Evolutionary conservation across 148 eudicot species (phyloP).

Genomic region (Gaultheria prostrata): DNA sequence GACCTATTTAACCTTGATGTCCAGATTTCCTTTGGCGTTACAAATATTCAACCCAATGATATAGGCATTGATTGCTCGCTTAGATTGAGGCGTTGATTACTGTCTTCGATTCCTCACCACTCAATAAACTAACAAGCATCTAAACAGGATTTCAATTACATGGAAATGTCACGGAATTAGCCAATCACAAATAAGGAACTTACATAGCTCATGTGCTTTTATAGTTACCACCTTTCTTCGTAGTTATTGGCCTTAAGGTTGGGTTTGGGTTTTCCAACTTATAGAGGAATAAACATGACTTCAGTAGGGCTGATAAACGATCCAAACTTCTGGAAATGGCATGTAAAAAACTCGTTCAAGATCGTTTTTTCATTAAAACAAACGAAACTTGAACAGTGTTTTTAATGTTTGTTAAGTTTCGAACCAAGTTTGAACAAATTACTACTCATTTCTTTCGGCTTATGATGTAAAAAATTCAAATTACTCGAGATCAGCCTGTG

Average conservation of each 20-base stretch:
- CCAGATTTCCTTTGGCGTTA: too few relatives aligned
- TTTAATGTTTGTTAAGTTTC: not conserved
- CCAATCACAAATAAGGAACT: too few relatives aligned
- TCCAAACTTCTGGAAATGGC: not conserved
- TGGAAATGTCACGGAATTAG: too few relatives aligned
- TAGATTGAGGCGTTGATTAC: too few relatives aligned
- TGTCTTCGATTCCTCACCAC: too few relatives aligned
- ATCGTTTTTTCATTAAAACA: not conserved
- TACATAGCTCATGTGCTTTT: not conserved
- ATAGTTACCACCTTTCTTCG: not conserved
- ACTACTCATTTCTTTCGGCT: not conserved
- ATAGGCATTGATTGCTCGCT: too few relatives aligned
- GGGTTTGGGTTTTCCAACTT: not conserved
- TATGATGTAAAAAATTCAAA: not conserved
- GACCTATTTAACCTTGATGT: too few relatives aligned
- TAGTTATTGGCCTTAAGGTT: not conserved
- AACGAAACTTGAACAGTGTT: not conserved
- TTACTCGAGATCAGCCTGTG: not conserved
- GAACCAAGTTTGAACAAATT: not conserved
- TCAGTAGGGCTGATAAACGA: not conserved
- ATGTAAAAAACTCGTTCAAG: not conserved
- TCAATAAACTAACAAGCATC: too few relatives aligned
- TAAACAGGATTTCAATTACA: too few relatives aligned
- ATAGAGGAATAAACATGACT: not conserved
- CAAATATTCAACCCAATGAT: too few relatives aligned